Evolutionary conservation across 208 protist genomes (phyloP), one percentile per base, ranked within the genome.

Genomic region (Wallacemonas sp.): DNA sequence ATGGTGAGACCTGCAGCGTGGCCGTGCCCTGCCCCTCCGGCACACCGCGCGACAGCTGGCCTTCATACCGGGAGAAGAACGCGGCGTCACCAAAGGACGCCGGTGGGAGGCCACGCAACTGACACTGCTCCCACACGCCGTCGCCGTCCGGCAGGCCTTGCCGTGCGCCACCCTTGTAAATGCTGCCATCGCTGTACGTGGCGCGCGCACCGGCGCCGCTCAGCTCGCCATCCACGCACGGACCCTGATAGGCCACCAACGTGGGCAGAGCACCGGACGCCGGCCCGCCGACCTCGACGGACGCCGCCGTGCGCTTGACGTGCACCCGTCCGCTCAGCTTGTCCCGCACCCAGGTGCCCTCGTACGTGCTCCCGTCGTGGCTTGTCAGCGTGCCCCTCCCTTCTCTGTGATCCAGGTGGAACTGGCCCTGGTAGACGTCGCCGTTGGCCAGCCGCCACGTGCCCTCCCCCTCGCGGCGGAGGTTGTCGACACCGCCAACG

Each of bases 41-140:
- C 48, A 82, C 76, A 22, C 87, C 89, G 32, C 65, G 67, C n/a
- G 67, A 62, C 57, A 95, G 95, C 5, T 77, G 70, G 14, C 93
- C 93, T 3, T 90, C 76, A 70, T 96, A 97, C 14, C 65, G 62
- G 38, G 76, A 70, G 26, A 92, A 72, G 3, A 78, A 64, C 10
- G 57, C 57, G 39, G 12, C 7, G 62, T 42, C 42, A 38, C 45
- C 42, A 46, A 57, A 67, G 44, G 10, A 10, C 4, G 14, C 22
- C 62, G 11, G 26, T 41, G 52, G 52, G 7, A 59, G 29, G 8
- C 52, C 52, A 14, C 32, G 45, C 50, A 57, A 63, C 61, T 67
- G 38, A 11, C 79, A 81, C 28, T 87, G 78, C 26, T 86, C 81
- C 18, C 92, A 76, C 28, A 79, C 32, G 39, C 89, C 89, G 2